phyloP scores from a whole-genome alignment of 1,284 basidiomycete species.

The Ustilago trichophora region DNA sequence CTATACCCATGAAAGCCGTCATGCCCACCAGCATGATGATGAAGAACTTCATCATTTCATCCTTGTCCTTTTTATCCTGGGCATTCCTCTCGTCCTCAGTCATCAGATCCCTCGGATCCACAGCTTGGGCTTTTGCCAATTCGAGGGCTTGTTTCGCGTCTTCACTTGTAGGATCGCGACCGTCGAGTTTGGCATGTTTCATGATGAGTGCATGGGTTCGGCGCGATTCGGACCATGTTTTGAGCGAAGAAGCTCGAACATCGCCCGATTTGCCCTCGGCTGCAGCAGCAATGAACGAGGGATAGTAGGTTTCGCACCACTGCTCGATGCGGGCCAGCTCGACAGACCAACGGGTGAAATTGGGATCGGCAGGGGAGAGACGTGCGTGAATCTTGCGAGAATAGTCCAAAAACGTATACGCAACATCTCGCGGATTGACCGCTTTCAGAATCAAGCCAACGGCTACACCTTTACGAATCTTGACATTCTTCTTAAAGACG shows the following conservation, averaged over 20 bases:
- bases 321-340: constrained; percentile 61
- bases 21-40: constrained; percentile 44
- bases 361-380: constrained; percentile 82
- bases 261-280: constrained; percentile 31
- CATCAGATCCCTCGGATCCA: constrained; percentile 37
- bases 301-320: constrained; percentile 64
- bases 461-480: constrained; percentile 92
- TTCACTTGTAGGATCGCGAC: not conserved
- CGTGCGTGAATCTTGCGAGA: constrained; percentile 84
- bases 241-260: constrained; percentile 38
- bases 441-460: constrained; percentile 88
- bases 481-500: constrained; percentile 91
- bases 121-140: not conserved
- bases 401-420: constrained; percentile 85
- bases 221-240: constrained; percentile 41
- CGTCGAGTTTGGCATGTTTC: constrained; percentile 18
- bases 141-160: constrained; percentile 15
- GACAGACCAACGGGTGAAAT: constrained; percentile 70
- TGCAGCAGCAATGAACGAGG: constrained; percentile 48
- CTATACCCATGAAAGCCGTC: constrained; percentile 39
- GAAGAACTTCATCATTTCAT: constrained; percentile 53
- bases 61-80: constrained; percentile 35
- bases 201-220: constrained; percentile 21
- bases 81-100: constrained; percentile 28
- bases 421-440: constrained; percentile 90